Percentiles rank a stretch among this genome's conserved stretches.
phyloP scores from a whole-genome alignment of 768 basidiomycete species.

The Butyriboletus loyo region DNA sequence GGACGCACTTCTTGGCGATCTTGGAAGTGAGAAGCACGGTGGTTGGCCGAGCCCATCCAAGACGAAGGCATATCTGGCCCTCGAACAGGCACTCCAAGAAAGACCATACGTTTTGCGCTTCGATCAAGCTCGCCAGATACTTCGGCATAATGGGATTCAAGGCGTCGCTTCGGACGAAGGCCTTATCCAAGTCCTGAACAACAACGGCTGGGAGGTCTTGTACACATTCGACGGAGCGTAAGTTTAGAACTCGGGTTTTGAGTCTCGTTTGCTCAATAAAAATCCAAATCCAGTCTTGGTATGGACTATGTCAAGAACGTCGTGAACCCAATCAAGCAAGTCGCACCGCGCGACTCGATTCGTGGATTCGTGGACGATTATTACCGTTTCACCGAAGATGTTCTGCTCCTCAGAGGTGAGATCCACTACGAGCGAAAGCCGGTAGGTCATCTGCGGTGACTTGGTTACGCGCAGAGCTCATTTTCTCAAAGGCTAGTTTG shows the following conservation, averaged over 20 bases:
- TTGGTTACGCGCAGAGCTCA: constrained; percentile 5
- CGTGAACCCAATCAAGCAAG: constrained; percentile 36
- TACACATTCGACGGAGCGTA: constrained; percentile 41
- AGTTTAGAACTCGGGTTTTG: constrained; percentile 11
- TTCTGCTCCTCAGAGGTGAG: constrained; percentile 41
- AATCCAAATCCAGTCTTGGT: constrained; percentile 29
- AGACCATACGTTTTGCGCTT: constrained; percentile 20
- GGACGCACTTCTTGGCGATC: constrained; percentile 15
- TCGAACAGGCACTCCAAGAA: constrained; percentile 18
- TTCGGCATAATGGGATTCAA: constrained; percentile 12
- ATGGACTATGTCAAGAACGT: constrained; percentile 45
- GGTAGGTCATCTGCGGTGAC: constrained; percentile 17
- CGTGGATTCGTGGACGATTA: constrained; percentile 43
- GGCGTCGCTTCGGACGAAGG: constrained; percentile 26
- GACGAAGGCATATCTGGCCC: constrained; percentile 16
- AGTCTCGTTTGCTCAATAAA: constrained; percentile 5
- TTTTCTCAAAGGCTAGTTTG: constrained; percentile 27
- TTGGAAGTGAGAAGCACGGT: constrained; percentile 12
- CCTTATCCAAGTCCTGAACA: constrained; percentile 28
- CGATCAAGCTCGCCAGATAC: constrained; percentile 22
- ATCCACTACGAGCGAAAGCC: constrained; percentile 41
- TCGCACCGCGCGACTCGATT: constrained; percentile 34
- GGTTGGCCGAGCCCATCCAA: constrained; percentile 23
- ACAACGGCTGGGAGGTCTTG: constrained; percentile 36
- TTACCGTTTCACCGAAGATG: constrained; percentile 31